phyloP scores from a whole-genome alignment of 1,139 yeast species.

The Pichia sp. region DNA sequence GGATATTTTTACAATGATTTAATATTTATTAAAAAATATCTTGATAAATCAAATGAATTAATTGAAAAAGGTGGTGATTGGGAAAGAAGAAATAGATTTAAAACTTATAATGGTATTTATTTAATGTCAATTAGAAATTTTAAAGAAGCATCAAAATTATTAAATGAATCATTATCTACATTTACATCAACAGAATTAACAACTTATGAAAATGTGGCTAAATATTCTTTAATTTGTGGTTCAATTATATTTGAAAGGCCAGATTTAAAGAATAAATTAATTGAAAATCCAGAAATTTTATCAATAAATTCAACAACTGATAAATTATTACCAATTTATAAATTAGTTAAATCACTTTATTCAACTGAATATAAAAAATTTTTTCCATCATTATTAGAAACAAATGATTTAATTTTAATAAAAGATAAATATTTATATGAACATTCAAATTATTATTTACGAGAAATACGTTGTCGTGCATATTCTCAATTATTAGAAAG shows the following conservation, averaged over 20 bases:
- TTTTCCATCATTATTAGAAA: conserved; percentile 71
- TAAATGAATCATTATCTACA: conserved; percentile 89
- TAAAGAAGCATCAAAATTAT: conserved; percentile 70
- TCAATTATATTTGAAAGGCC: conserved; percentile 77
- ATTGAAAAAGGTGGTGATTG: conserved; percentile 98
- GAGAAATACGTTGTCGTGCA: conserved; percentile 94
- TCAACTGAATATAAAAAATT: conserved; percentile 82
- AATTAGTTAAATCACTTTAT: conserved; percentile 81
- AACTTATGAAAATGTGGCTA: conserved; percentile 84
- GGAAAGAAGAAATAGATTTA: conserved; percentile 95
- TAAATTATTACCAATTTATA: conserved; percentile 72
- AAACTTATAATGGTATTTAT: conserved; percentile 85
- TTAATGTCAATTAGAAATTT: conserved; percentile 82
- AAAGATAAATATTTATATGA: conserved; percentile 70
- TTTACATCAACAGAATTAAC: conserved; percentile 94
- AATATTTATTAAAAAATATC: conserved; percentile 58
- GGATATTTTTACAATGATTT: conserved; percentile 86
- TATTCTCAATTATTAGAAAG: conserved; percentile 92
- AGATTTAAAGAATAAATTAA: conserved; percentile 73
- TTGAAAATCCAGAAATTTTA: conserved; percentile 91
- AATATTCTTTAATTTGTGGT: conserved; percentile 83
- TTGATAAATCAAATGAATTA: conserved; percentile 65
- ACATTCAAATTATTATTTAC: conserved; percentile 77
- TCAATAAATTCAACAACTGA: conserved; percentile 71
- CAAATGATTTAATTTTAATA: conserved; percentile 66